phyloP scores from a whole-genome alignment of 2,329 filamentous ascomycete species.

The Xylariaceae sp. region DNA sequence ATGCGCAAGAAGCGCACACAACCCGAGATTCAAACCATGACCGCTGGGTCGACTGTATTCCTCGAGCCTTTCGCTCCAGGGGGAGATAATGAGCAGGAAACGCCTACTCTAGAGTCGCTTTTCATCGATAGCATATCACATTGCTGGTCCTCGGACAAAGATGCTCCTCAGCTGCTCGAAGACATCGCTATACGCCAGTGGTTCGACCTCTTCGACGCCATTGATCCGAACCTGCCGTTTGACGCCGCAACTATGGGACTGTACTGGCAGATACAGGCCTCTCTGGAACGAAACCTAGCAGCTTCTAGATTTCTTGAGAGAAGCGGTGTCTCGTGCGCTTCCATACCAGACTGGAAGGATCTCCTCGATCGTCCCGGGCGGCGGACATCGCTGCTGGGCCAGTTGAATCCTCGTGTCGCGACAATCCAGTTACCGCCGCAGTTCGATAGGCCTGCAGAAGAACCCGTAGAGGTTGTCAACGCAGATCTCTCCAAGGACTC shows the following conservation, averaged over 20 bases:
- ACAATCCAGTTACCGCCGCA: constrained; percentile 6
- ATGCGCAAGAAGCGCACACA: constrained; percentile 10
- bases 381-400: constrained; percentile 19
- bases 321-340: not conserved
- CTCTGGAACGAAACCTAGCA: constrained; percentile 33
- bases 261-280: constrained; percentile 27
- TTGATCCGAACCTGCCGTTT: constrained; percentile 12
- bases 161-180: constrained; percentile 12
- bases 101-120: constrained; percentile 22
- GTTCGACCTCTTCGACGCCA: constrained; percentile 31
- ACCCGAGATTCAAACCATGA: constrained; percentile 2
- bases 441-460: not conserved
- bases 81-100: constrained; percentile 10
- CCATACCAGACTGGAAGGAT: constrained; percentile 23
- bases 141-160: not conserved
- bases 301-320: constrained; percentile 7
- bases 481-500: not conserved
- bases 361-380: constrained; percentile 28
- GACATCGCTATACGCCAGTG: constrained; percentile 25
- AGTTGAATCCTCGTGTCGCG: constrained; percentile 7
- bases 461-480: too few relatives aligned
- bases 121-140: constrained; percentile 18
- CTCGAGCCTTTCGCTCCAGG: not conserved
- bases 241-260: constrained; percentile 10
- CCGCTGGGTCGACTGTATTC: not conserved